phyloP scores from a whole-genome alignment of 1,284 basidiomycete genomes.

The Ustilago tritici region DNA sequence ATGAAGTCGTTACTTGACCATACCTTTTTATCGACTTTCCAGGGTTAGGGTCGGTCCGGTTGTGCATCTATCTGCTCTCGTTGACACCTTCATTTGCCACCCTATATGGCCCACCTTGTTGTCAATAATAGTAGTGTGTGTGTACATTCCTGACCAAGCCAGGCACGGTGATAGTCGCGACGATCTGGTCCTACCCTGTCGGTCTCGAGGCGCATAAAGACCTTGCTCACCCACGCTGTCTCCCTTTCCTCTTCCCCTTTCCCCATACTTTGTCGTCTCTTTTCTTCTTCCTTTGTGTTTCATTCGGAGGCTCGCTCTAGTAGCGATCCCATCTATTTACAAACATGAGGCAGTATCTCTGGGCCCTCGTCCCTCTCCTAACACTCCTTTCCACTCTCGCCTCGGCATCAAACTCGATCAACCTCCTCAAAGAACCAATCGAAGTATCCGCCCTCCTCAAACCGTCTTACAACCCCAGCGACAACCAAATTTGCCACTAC shows the following conservation, averaged over 20 bases:
- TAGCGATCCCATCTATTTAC: background rate
- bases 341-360: background rate
- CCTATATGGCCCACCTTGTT: too few relatives aligned
- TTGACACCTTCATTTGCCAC: too few relatives aligned
- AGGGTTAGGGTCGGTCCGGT: too few relatives aligned
- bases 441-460: background rate
- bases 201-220: background rate
- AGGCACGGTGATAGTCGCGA: too few relatives aligned
- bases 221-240: background rate
- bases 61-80: too few relatives aligned
- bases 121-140: too few relatives aligned
- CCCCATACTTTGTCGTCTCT: background rate
- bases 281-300: background rate
- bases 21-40: too few relatives aligned
- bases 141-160: too few relatives aligned
- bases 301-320: constrained; percentile 10
- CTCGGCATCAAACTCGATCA: background rate
- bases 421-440: background rate
- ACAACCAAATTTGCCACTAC: constrained; percentile 26
- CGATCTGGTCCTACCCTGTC: background rate
- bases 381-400: background rate
- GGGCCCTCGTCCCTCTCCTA: constrained; percentile 2
- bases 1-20: too few relatives aligned
- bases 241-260: background rate
- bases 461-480: constrained; percentile 13